Conservation (phyloP, 176 grass and related monocot species). For the Ananas comosus region DNA sequence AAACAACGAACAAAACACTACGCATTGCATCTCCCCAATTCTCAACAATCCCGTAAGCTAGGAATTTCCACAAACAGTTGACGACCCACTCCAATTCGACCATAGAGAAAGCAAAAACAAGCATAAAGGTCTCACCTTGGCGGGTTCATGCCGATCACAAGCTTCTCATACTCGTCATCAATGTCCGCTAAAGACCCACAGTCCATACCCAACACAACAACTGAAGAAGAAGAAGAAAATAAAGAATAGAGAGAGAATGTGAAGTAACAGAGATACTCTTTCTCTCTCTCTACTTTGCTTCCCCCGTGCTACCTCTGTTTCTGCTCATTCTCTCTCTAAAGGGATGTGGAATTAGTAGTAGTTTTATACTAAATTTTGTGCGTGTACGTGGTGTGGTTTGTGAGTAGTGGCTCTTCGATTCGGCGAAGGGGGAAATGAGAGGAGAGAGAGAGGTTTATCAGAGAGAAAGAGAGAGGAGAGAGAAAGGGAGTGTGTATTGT, state of each 20-base stretch:
- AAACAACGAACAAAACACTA: neutral
- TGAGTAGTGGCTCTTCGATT: neutral
- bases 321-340: neutral
- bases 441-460: neutral
- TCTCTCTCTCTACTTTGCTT: neutral
- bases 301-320: too few species aligned
- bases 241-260: neutral
- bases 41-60: neutral
- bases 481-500: neutral
- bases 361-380: too few species aligned
- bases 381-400: neutral
- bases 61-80: constrained; percentile 3
- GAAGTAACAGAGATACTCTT: neutral
- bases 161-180: constrained; percentile 50
- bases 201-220: constrained; percentile 24
- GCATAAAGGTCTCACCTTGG: constrained; percentile 25
- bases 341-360: neutral
- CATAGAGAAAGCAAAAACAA: neutral
- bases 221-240: neutral
- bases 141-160: constrained; percentile 42
- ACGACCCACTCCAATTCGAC: neutral
- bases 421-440: neutral
- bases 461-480: neutral
- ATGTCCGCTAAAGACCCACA: constrained; percentile 26
- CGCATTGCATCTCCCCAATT: constrained; percentile 1